A percentile compares a stretch with the other conserved stretches of the same genome.
Evolutionary conservation across 805 yeast species (phyloP).

Genomic region (Cyberlindnera subsufficiens): DNA sequence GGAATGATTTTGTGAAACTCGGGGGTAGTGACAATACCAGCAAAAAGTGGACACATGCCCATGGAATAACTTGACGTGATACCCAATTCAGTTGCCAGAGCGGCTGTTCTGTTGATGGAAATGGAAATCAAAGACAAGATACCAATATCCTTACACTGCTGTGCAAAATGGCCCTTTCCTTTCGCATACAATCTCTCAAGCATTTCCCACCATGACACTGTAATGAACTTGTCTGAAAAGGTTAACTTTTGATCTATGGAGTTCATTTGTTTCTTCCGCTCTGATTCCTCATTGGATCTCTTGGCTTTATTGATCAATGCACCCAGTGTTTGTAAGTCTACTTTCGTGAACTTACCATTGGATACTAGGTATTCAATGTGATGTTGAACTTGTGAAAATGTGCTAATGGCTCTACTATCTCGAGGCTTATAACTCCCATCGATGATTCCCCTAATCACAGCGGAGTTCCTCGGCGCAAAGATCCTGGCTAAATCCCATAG

Average conservation of each 20-base stretch:
- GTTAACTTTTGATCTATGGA: neutral
- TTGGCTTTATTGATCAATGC: slow-evolving; percentile 3
- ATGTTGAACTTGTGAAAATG: slow-evolving; percentile 43
- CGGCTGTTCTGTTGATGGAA: slow-evolving; percentile 20
- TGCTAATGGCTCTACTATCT: slow-evolving; percentile 26
- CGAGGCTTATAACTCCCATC: slow-evolving; percentile 39
- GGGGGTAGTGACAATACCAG: slow-evolving; percentile 45
- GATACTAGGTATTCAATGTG: slow-evolving; percentile 40
- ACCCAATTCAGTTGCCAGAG: slow-evolving; percentile 39
- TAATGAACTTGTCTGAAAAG: slow-evolving; percentile 53
- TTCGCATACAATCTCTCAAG: slow-evolving; percentile 53
- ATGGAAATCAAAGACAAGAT: slow-evolving; percentile 39
- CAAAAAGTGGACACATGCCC: slow-evolving; percentile 45
- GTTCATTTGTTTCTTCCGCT: neutral
- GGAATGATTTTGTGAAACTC: slow-evolving; percentile 43
- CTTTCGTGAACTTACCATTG: slow-evolving; percentile 18
- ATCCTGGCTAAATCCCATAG: slow-evolving; percentile 61
- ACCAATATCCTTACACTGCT: slow-evolving; percentile 41
- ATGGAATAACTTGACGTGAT: slow-evolving; percentile 38
- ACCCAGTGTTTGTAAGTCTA: slow-evolving; percentile 15
- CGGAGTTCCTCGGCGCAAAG: slow-evolving; percentile 40
- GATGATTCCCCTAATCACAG: slow-evolving; percentile 44
- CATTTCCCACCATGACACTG: slow-evolving; percentile 49
- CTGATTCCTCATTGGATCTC: slow-evolving; percentile 1
- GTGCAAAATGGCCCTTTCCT: slow-evolving; percentile 48